Percentiles rank a stretch among this genome's conserved stretches.
Conservation (phyloP, 2,329 filamentous ascomycete species). For the Geosmithia flava region DNA sequence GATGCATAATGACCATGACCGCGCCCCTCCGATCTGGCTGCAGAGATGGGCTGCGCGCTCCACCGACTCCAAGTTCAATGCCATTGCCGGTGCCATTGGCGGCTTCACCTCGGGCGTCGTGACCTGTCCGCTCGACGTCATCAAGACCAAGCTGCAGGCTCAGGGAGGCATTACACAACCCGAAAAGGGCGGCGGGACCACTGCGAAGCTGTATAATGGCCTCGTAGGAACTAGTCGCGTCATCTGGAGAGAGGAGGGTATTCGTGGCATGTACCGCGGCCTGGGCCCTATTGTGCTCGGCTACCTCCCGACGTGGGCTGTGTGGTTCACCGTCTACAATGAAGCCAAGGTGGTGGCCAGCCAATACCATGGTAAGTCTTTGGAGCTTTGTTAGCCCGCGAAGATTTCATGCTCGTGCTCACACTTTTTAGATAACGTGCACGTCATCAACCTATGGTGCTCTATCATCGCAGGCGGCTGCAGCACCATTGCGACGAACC, state of each 20-base stretch:
- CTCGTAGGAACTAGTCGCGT: slow-evolving; percentile 74
- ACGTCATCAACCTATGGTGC: slow-evolving; percentile 74
- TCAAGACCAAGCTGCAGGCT: slow-evolving; percentile 96
- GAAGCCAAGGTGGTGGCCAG: slow-evolving; percentile 66
- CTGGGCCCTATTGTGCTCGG: slow-evolving; percentile 89
- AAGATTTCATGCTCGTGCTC: background rate
- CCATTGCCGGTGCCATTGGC: slow-evolving; percentile 74
- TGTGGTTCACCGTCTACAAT: slow-evolving; percentile 96
- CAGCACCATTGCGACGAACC: slow-evolving; percentile 90
- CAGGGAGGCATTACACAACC: slow-evolving; percentile 66
- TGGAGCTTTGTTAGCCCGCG: background rate
- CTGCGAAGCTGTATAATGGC: slow-evolving; percentile 63
- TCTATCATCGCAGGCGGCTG: slow-evolving; percentile 84
- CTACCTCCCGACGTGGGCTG: slow-evolving; percentile 95
- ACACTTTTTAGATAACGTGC: slow-evolving; percentile 49
- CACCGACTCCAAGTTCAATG: slow-evolving; percentile 60
- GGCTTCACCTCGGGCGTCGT: slow-evolving; percentile 90
- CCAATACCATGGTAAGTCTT: slow-evolving; percentile 45
- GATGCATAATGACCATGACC: slow-evolving; percentile 12
- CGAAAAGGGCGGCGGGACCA: slow-evolving; percentile 33
- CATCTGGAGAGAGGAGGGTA: slow-evolving; percentile 80
- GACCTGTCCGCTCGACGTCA: slow-evolving; percentile 94
- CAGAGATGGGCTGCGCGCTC: slow-evolving; percentile 44
- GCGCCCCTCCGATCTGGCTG: slow-evolving; percentile 25
- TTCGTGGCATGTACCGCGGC: slow-evolving; percentile 85